Conservation (phyloP, 1,139 yeast genomes). For the Scheffersomyces titani region DNA sequence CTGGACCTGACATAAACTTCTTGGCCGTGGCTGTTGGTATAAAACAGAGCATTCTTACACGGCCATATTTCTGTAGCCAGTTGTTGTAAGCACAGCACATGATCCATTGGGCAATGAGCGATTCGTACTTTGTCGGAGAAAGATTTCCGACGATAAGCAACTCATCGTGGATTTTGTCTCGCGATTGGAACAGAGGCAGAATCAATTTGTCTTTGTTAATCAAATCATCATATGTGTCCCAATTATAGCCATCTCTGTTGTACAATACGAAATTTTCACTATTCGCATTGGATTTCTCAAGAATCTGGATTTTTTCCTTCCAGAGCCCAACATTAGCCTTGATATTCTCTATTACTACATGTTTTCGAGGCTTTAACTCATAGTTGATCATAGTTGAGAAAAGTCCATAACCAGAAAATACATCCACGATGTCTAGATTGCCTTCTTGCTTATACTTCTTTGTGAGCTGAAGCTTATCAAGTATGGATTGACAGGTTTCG, state of each 20-base stretch:
- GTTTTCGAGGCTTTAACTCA: slow-evolving; percentile 58
- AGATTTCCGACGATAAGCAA: slow-evolving; percentile 68
- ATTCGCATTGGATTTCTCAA: slow-evolving; percentile 22
- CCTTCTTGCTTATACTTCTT: slow-evolving; percentile 40
- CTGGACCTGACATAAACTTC: slow-evolving; percentile 58
- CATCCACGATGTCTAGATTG: slow-evolving; percentile 63
- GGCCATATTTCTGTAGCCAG: slow-evolving; percentile 77
- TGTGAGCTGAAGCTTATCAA: slow-evolving; percentile 45
- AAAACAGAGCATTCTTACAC: slow-evolving; percentile 70
- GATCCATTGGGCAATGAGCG: slow-evolving; percentile 74
- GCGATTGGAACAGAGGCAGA: slow-evolving; percentile 38
- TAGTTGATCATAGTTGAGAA: slow-evolving; percentile 57
- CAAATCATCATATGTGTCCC: slow-evolving; percentile 58
- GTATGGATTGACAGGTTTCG: slow-evolving; percentile 33
- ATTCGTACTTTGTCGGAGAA: slow-evolving; percentile 52
- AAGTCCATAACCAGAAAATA: slow-evolving; percentile 59
- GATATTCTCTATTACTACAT: slow-evolving; percentile 57
- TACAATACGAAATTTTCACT: slow-evolving; percentile 32
- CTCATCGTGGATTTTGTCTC: slow-evolving; percentile 58
- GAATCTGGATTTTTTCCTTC: slow-evolving; percentile 23
- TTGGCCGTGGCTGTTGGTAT: slow-evolving; percentile 59
- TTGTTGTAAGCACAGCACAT: slow-evolving; percentile 67
- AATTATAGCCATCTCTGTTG: slow-evolving; percentile 57
- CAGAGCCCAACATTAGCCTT: slow-evolving; percentile 35
- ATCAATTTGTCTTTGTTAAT: slow-evolving; percentile 42